Base-by-base conservation (phyloP, 2,329 filamentous ascomycete species). In the Sporothrix variecibatus region DNA sequence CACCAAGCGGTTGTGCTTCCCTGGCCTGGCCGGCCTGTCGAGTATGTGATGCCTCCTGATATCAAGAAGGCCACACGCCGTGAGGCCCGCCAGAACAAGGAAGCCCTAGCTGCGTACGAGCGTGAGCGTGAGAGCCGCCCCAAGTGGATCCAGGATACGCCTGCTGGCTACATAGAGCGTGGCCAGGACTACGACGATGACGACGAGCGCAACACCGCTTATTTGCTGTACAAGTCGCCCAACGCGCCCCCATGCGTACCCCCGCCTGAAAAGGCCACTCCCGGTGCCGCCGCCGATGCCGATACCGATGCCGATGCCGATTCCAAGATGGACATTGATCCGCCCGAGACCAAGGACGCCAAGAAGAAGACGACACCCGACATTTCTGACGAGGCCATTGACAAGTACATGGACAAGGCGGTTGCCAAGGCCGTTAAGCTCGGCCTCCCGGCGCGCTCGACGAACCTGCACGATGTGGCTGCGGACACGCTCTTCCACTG, bases 141-240 rank as follows among this genome's bases (percentile, higher is more conserved):
- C 0, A 96, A 95, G 82, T 98, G 94, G 94, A 88, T 98, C 43
- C 91, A 97, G 84, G 96, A 98, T 78, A 94, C 96, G 81, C 96
- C 96, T 0, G 84, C 89, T 3, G 96, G 96, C 7, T 99, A 97
- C 80, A 88, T 97, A 23, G 88, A 88, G 71, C 92, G 96, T 75
- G 96, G 96, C 34, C 93, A 95, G 78, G 95, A 98, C 80, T 80
- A 88, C 81, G 82, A 87, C 79, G 86, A 92, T 77, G 89, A 92
- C 76, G 93, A 97, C 79, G 88, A 92, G 12, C 89, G 88, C 64
- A 92, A 91, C 78, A 97, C 95, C 0, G 90, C 94, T 12, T 90
- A 90, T 69, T 82, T 94, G 6, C 83, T 94, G 26, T 99, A 95
- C 87, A 93, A 92, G 80, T 92, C 96, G 81, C 91, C 93, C 5